A percentile compares a stretch with the other conserved stretches of the same genome.
These are phyloP conservation scores for Xylaria sp. DNA, from an alignment of 2,329 filamentous ascomycete genomes.

Conservation along the genomic window DNA sequence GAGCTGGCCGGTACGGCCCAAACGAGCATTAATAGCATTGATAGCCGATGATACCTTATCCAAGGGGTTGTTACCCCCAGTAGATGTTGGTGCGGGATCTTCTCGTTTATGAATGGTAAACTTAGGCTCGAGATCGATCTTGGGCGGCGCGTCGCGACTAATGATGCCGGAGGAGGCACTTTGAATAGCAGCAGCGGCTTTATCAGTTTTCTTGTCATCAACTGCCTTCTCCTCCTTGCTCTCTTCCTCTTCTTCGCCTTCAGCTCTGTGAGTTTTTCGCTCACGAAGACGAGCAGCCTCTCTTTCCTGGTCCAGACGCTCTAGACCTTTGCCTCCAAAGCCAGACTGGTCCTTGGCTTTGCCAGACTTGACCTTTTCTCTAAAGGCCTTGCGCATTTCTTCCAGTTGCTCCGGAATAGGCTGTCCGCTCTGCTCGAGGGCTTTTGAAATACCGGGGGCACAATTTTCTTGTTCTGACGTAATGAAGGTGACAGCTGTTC, in stretches of 20 bases:
- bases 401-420: constrained; percentile 76
- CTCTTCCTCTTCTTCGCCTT: constrained; percentile 82
- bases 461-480: constrained; percentile 93
- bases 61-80: constrained; percentile 71
- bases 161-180: constrained; percentile 69
- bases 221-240: constrained; percentile 76
- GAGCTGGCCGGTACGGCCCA: constrained; percentile 89
- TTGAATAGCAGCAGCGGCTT: constrained; percentile 72
- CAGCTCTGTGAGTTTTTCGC: constrained; percentile 89
- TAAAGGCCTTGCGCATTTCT: constrained; percentile 77
- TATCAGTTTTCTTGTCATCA: constrained; percentile 76
- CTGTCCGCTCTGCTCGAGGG: constrained; percentile 90
- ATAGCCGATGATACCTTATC: constrained; percentile 93
- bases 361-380: constrained; percentile 90
- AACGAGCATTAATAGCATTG: constrained; percentile 87
- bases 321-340: constrained; percentile 94
- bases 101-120: constrained; percentile 80
- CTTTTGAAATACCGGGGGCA: constrained; percentile 87
- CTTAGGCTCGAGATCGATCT: constrained; percentile 63
- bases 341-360: constrained; percentile 91
- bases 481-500: constrained; percentile 93
- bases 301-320: constrained; percentile 89
- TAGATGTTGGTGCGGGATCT: constrained; percentile 57
- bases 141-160: constrained; percentile 61
- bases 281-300: constrained; percentile 88